Evolutionary conservation across 495 filamentous ascomycete species (phyloP).

Genomic region (Cladorrhinum samala): DNA sequence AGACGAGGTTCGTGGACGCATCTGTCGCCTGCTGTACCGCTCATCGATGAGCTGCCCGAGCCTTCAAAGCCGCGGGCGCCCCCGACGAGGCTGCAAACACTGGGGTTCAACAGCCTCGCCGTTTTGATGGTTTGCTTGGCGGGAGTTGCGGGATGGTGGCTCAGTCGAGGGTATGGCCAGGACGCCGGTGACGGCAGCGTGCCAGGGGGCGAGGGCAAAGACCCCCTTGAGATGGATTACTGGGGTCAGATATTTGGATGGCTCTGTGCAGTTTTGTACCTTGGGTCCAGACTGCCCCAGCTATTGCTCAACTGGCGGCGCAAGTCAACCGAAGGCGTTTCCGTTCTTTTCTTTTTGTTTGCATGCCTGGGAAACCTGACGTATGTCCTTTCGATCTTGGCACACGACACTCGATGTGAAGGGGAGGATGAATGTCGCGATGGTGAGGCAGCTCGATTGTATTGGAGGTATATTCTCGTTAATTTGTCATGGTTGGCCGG

Average conservation of each 20-base stretch:
- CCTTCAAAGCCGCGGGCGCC: constrained; percentile 27
- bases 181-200: constrained; percentile 6
- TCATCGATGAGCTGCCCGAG: constrained; percentile 40
- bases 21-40: constrained; percentile 75
- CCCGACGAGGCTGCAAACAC: constrained; percentile 47
- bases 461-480: constrained; percentile 73
- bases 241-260: constrained; percentile 85
- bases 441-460: constrained; percentile 54
- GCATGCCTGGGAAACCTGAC: constrained; percentile 91
- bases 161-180: constrained; percentile 43
- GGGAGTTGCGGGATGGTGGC: constrained; percentile 79
- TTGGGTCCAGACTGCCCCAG: constrained; percentile 82
- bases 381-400: constrained; percentile 86
- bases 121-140: constrained; percentile 74
- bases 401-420: constrained; percentile 63
- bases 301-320: constrained; percentile 82
- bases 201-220: constrained; percentile 13
- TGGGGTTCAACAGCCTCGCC: constrained; percentile 64
- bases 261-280: constrained; percentile 78
- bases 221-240: constrained; percentile 55
- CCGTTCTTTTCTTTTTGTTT: constrained; percentile 91
- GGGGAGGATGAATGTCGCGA: constrained; percentile 38
- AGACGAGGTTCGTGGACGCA: constrained; percentile 46
- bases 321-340: constrained; percentile 86
- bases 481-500: constrained; percentile 87